Base-by-base conservation (phyloP, 2,329 filamentous ascomycete genomes). In the Nemania serpens region DNA sequence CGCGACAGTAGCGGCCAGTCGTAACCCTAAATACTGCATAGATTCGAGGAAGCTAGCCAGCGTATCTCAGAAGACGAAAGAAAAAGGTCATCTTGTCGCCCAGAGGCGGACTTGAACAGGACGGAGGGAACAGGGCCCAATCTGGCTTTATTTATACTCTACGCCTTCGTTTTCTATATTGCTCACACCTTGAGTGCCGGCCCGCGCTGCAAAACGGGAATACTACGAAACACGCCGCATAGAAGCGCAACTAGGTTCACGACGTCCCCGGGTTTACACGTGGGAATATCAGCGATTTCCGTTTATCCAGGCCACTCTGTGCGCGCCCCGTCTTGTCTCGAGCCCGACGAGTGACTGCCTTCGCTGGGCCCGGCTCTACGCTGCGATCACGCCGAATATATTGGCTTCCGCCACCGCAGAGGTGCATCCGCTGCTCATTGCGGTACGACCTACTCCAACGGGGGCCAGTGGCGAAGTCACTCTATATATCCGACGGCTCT, bases 401-500 rank as follows among this genome's bases (percentile, higher is more conserved):
- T 43, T 42, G 41, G 13, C 13, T 41, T 39, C 53, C 51, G 46
- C 55, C 55, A 59, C 55, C 37, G 55, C 33, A 58, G 39, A 25
- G 45, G 52, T 58, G 33, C 54, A 61, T 63, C 43, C 58, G 49
- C 29, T 57, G 43, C 52, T 50, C 52, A 17, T 47, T 47, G 53
- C 29, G 42, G 53, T n/a, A 36, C 34, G n/a, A 43, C 34, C 46
- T 46, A 48, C 25, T 25, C 47, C 41, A 56, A 42, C 39, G 25
- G 46, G 58, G 36, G 42, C 15, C 29, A 48, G 29, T 36, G 48
- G 50, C 53, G 42, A 37, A 42, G 29, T 54, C 58, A 37, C 53
- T 58, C 58, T 63, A 61, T 55, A 62, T 56, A 54, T 55, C 59
- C 59, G 59, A 62, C 62, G 59, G 56, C 55, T 59, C 41, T 57